Conservation (phyloP, 768 basidiomycete genomes). For the Mycena crocata region DNA sequence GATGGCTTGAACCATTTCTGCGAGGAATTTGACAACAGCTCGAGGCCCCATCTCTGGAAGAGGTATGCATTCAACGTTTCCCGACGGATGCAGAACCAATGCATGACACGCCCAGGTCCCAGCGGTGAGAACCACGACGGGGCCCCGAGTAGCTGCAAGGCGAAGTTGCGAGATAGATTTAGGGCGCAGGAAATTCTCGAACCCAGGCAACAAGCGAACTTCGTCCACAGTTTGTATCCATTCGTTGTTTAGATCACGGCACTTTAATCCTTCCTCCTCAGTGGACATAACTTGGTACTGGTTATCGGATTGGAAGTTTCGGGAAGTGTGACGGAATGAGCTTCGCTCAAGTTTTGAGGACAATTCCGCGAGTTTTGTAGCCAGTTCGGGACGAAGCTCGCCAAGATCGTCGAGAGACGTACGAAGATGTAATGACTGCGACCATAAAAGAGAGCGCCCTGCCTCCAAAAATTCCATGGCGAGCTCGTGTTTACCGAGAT, state of each 20-base stretch:
- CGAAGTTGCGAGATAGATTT: constrained; percentile 24
- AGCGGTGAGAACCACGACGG: constrained; percentile 37
- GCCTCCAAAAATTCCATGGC: constrained; percentile 31
- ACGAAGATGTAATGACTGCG: constrained; percentile 27
- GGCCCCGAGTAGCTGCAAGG: constrained; percentile 30
- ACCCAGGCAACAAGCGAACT: constrained; percentile 27
- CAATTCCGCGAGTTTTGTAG: constrained; percentile 20
- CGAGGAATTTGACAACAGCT: neutral
- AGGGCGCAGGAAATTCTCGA: constrained; percentile 34
- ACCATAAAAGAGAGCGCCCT: constrained; percentile 33
- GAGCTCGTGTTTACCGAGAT: constrained; percentile 12
- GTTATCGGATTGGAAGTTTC: neutral
- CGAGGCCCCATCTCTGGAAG: constrained; percentile 12
- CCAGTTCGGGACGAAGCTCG: constrained; percentile 9
- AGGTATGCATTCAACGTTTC: constrained; percentile 19
- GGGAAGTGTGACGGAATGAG: neutral
- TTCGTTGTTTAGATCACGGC: constrained; percentile 24
- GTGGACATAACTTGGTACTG: constrained; percentile 4
- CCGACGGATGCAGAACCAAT: constrained; percentile 18
- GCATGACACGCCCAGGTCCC: constrained; percentile 32
- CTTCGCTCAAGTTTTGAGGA: constrained; percentile 19
- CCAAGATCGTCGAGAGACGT: constrained; percentile 30
- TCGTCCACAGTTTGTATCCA: constrained; percentile 30
- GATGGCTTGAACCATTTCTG: constrained; percentile 1
- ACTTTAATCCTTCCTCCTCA: constrained; percentile 14